These are phyloP conservation scores for Cerrena zonata DNA, from an alignment of 1,284 basidiomycete species.

Conservation along the genomic window DNA sequence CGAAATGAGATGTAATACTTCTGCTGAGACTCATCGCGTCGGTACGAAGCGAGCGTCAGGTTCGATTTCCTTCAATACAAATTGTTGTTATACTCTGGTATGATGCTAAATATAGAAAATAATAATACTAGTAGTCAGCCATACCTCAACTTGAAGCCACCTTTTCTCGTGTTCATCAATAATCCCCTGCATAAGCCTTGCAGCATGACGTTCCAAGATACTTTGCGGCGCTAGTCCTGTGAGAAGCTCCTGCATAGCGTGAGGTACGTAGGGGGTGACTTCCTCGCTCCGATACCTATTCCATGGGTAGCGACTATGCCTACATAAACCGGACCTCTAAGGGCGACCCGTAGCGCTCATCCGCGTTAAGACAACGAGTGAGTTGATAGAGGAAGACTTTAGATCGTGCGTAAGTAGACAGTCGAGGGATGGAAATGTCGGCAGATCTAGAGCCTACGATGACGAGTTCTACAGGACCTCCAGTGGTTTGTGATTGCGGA, in stretches of 20 bases:
- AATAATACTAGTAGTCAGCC: no score
- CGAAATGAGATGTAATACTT: constrained; percentile 63
- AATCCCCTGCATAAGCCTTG: constrained; percentile 1
- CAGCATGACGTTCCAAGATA: constrained; percentile 3
- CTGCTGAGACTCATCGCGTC: constrained; percentile 59
- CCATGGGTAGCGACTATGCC: constrained; percentile 18
- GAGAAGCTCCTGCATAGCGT: constrained; percentile 9
- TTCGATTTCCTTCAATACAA: constrained; percentile 78
- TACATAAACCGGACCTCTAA: constrained; percentile 21
- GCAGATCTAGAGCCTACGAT: constrained; percentile 23
- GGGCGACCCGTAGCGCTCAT: constrained; percentile 20
- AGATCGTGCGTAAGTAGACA: constrained; percentile 21
- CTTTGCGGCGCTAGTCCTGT: background rate
- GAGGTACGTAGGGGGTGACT: constrained; percentile 9
- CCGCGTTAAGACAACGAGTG: constrained; percentile 20
- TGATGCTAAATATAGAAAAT: no score
- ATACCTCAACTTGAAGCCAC: no score
- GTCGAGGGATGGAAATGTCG: constrained; percentile 19
- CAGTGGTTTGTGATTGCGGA: constrained; percentile 19
- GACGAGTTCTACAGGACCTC: constrained; percentile 21
- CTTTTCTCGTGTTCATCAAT: background rate
- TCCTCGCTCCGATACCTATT: constrained; percentile 9
- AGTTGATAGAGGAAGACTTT: constrained; percentile 23
- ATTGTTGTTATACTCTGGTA: no score
- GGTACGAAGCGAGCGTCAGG: constrained; percentile 80